Conservation (phyloP, 2,329 filamentous ascomycete genomes). For the Ophioceras dolichostomum region DNA sequence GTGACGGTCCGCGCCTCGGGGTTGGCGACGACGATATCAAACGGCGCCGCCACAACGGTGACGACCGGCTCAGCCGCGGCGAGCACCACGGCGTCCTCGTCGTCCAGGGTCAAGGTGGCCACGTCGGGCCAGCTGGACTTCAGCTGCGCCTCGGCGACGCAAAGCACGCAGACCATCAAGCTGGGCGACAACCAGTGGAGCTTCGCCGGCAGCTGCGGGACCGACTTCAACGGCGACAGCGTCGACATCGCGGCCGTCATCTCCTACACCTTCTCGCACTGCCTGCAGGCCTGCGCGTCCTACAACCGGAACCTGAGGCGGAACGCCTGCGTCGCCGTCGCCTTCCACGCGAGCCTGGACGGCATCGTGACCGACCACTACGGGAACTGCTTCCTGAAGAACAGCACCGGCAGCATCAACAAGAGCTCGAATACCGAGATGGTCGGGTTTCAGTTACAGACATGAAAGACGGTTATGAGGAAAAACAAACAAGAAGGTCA, state of each 20-base stretch:
- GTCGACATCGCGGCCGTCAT: constrained; percentile 8
- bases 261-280: constrained; percentile 9
- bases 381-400: constrained; percentile 5
- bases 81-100: not conserved
- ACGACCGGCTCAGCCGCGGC: not conserved
- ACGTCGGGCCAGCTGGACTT: not conserved
- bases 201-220: constrained; percentile 9
- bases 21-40: too few species aligned
- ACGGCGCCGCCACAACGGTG: not conserved
- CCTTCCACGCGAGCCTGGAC: constrained; percentile 6
- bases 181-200: constrained; percentile 6
- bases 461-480: too few species aligned
- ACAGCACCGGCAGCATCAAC: not conserved
- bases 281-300: constrained; percentile 10
- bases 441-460: not conserved
- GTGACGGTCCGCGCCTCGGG: constrained; percentile 1
- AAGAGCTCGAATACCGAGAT: not conserved
- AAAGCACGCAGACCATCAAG: constrained; percentile 5
- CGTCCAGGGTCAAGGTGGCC: not conserved
- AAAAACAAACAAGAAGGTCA: too few species aligned
- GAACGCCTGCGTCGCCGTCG: constrained; percentile 6
- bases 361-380: not conserved
- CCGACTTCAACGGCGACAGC: constrained; percentile 1
- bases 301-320: constrained; percentile 8
- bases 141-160: not conserved